phyloP scores from a whole-genome alignment of 768 basidiomycete genomes.

The Kwoniella mangroviensis region DNA sequence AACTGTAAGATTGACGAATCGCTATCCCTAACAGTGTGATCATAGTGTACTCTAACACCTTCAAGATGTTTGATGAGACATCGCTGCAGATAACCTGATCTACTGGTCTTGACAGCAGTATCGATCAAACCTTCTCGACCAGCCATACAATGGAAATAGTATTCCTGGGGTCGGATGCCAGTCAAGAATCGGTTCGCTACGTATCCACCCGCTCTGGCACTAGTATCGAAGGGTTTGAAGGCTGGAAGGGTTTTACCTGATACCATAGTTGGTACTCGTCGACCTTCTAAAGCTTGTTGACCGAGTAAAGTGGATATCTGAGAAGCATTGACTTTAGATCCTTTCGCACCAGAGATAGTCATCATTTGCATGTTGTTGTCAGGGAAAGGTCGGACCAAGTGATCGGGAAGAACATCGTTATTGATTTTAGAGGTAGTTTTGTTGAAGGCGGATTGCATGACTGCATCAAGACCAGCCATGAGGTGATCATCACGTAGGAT shows the following conservation, averaged over 20 bases:
- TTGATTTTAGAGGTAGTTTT: conserved; percentile 89
- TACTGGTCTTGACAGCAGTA: conserved; percentile 97
- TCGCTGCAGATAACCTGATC: conserved; percentile 96
- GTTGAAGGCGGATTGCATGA: conserved; percentile 60
- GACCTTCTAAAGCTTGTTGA: conserved; percentile 96
- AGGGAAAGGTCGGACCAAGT: conserved; percentile 90
- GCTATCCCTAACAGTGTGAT: conserved; percentile 94
- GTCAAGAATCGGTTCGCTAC: conserved; percentile 98
- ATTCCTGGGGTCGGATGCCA: conserved; percentile 96
- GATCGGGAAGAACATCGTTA: conserved; percentile 81
- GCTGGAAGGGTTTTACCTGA: conserved; percentile 97
- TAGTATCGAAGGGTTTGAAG: conserved; percentile 97
- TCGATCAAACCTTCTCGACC: conserved; percentile 98
- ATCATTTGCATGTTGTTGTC: conserved; percentile 99
- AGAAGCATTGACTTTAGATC: conserved; percentile 93
- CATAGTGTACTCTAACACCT: conserved; percentile 94
- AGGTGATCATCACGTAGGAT: conserved; percentile 93
- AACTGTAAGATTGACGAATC: conserved; percentile 95
- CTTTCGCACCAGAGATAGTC: conserved; percentile 98
- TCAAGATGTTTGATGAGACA: conserved; percentile 99
- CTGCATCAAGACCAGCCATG: conserved; percentile 89
- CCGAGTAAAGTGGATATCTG: conserved; percentile 98
- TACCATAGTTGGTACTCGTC: conserved; percentile 98
- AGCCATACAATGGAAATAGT: conserved; percentile 99
- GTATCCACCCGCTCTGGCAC: conserved; percentile 95